phyloP scores from a whole-genome alignment of 805 yeast species.

The Candida pseudofarinosa region DNA sequence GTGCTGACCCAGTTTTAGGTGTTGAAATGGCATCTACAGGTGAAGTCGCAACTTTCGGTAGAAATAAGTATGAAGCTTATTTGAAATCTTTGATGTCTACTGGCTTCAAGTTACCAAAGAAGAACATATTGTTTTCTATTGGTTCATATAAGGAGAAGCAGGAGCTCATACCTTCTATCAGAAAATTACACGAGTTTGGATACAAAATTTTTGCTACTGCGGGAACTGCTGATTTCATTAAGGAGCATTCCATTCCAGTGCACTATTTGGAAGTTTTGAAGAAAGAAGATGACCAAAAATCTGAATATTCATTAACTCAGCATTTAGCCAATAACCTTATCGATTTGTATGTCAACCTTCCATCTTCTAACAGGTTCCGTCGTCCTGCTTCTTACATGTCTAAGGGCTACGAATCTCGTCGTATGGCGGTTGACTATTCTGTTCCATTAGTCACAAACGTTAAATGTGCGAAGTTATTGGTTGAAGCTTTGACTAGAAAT shows the following conservation, averaged over 20 bases:
- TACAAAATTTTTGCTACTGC: conserved; percentile 94
- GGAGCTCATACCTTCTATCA: conserved; percentile 86
- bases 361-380: conserved; percentile 94
- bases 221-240: conserved; percentile 97
- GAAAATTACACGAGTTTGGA: conserved; percentile 76
- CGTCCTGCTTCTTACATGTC: conserved; percentile 98
- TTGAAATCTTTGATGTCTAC: conserved; percentile 91
- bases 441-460: conserved; percentile 97
- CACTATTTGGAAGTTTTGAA: conserved; percentile 86
- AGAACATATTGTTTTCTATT: conserved; percentile 86
- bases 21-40: conserved; percentile 99
- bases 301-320: conserved; percentile 92
- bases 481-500: conserved; percentile 86
- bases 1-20: conserved; percentile 97
- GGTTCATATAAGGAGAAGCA: conserved; percentile 97
- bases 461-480: conserved; percentile 90
- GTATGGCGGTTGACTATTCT: conserved; percentile 99
- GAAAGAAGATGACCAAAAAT: conserved; percentile 73
- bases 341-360: conserved; percentile 93
- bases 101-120: conserved; percentile 92
- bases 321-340: conserved; percentile 95
- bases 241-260: conserved; percentile 91
- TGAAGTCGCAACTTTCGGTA: conserved; percentile 87
- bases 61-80: conserved; percentile 94
- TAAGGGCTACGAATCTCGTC: conserved; percentile 96